Evolutionary conservation across 2,329 filamentous ascomycete species (phyloP), one percentile per base, ranked within the genome.

Genomic region (Clonostachys byssicola): DNA sequence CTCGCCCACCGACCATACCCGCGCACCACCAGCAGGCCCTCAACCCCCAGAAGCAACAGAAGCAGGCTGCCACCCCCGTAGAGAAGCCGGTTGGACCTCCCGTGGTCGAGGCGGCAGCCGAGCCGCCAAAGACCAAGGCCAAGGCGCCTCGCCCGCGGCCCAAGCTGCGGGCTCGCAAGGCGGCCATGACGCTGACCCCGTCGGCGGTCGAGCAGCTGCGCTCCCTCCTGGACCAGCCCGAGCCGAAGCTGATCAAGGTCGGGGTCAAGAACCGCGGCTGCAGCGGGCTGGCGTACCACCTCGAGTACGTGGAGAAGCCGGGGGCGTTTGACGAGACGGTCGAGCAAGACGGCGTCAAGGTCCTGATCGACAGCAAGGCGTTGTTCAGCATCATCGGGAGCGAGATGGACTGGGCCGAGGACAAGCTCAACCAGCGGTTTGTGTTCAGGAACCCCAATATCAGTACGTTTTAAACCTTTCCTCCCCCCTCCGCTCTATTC

Each of bases 361-460:
- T 99, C 34, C 67, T 97, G 64, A 94, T 99, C 48, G 94, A 99
- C 67, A 95, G 89, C 76, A 97, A 96, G 74, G 94, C 94, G 40
- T 73, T 99, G 44, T 92, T 99, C 65, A 97, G 92, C 67, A 97
- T 99, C 46, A 96, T 99, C 58, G 94, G 94, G 6, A 96, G 88
- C 62, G 92, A 97, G 71, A 99, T 99, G 94, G 94, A 99, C 63
- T 99, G 92, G 92, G 78, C 92, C 12, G 92, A 97, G 70, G 94
- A 97, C 59, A 96, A 95, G 73, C 72, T 99, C 54, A 95, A 87
- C 65, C 81, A 92, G 67, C 79, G 89, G 54, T 99, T 99, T 67
- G 85, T 96, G 44, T 99, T 99, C 71, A 86, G 83, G 64, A 99
- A 99, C 65, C 94, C 94, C 3, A 99, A 99, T 62, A 97, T 97